Evolutionary conservation across 352 stramenopile species (phyloP), one percentile per base, ranked within the genome.

Genomic region (Phytopythium oedochilum): DNA sequence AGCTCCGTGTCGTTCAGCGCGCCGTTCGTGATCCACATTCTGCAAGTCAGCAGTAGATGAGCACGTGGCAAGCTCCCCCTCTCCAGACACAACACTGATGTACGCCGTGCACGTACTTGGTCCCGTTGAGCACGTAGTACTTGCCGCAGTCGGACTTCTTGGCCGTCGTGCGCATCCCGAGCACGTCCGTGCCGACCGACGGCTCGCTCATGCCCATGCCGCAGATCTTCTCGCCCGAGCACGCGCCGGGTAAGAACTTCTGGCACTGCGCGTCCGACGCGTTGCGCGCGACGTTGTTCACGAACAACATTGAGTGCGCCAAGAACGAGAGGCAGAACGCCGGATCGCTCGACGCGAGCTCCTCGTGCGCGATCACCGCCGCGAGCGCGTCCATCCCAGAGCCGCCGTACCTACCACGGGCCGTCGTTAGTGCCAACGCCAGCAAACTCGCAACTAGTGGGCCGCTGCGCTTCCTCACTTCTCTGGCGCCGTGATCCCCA

Each of bases 21-120:
- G 22, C 97, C 97, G 70, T 99, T 99, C 8, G 97, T 99, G 73
- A 99, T 99, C 97, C 97, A 99, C 96, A 99, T 99, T 61, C 81
- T 91, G 26, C 23, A 26, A n/a, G n/a, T n/a, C n/a, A n/a, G n/a
- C n/a, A n/a, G n/a, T n/a, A n/a, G n/a, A n/a, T n/a, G n/a, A n/a
- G n/a, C n/a, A n/a, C n/a, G n/a, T n/a, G n/a, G n/a, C n/a, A n/a
- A n/a, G n/a, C n/a, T n/a, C n/a, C n/a, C n/a, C n/a, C n/a, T n/a
- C n/a, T n/a, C n/a, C n/a, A n/a, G n/a, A n/a, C n/a, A n/a, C n/a
- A n/a, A n/a, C n/a, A n/a, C n/a, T n/a, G n/a, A n/a, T n/a, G 54
- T 17, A 54, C 11, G 53, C 18, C 10, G 44, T 11, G 44, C 34
- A 76, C 78, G 31, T 73, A 91, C 81, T 94, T 94, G 52, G 82